Conservation (phyloP, 1,284 basidiomycete species). For the Pterula multifida region DNA sequence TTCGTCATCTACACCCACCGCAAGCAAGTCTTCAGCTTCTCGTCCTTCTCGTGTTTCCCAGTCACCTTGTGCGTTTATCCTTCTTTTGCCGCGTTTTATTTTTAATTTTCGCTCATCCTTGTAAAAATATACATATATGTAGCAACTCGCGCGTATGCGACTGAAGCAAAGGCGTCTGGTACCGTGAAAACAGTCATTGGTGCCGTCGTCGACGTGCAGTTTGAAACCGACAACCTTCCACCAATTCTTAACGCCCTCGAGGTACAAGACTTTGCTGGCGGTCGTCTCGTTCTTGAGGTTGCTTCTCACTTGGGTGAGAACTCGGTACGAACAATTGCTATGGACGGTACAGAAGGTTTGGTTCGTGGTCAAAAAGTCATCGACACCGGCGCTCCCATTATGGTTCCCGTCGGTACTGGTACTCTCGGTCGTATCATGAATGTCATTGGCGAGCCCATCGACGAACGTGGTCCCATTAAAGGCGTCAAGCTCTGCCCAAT, state of each 20-base stretch:
- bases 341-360: constrained; percentile 99
- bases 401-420: constrained; percentile 88
- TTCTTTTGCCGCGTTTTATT: constrained; percentile 2
- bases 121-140: no score
- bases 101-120: constrained; percentile 11
- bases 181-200: constrained; percentile 91
- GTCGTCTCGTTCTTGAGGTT: constrained; percentile 92
- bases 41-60: constrained; percentile 20
- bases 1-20: constrained; percentile 24
- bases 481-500: constrained; percentile 87
- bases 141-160: constrained; percentile 78
- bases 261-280: constrained; percentile 86
- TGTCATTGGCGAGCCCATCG: constrained; percentile 99
- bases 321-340: constrained; percentile 94
- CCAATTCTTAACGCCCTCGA: constrained; percentile 97
- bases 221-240: constrained; percentile 83
- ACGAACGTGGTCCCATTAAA: constrained; percentile 97
- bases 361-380: constrained; percentile 96
- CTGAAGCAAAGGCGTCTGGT: constrained; percentile 69
- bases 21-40: constrained; percentile 17
- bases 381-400: constrained; percentile 94
- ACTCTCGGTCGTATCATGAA: constrained; percentile 99
- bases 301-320: constrained; percentile 98
- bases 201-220: constrained; percentile 99
- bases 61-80: constrained; percentile 20